phyloP scores from a whole-genome alignment of 371 early-diverging fungal species.

The Mucor lusitanicus region DNA sequence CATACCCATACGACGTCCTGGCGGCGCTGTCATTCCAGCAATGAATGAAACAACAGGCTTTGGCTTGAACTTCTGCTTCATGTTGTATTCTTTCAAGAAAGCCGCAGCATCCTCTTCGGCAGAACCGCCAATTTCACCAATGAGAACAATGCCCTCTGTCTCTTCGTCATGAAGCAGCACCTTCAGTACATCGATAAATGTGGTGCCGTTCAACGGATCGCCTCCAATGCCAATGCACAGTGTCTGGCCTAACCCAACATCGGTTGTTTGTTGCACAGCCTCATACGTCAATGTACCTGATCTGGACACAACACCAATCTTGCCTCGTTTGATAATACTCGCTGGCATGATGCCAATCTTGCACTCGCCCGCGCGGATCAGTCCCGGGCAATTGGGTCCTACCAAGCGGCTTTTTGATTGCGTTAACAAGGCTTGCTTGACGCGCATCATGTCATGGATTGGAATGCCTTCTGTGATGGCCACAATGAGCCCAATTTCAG shows the following conservation, averaged over 20 bases:
- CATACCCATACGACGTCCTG: background rate
- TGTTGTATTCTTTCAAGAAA: background rate
- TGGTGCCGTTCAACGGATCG: background rate
- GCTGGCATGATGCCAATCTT: background rate
- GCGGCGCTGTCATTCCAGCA: background rate
- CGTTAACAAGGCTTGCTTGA: background rate
- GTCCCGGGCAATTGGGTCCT: background rate
- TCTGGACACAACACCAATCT: background rate
- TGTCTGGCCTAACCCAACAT: background rate
- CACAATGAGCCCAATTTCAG: background rate
- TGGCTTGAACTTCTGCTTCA: background rate
- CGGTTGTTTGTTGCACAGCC: background rate
- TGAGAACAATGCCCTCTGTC: background rate
- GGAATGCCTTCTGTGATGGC: background rate
- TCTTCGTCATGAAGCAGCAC: background rate
- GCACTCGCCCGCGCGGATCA: background rate
- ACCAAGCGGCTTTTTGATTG: background rate
- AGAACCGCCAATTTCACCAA: background rate
- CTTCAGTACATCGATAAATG: background rate
- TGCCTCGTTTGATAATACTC: background rate
- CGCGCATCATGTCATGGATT: background rate
- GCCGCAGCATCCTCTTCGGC: background rate
- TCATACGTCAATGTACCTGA: background rate
- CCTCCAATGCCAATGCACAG: background rate
- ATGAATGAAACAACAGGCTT: background rate